These are phyloP conservation scores for Xylaria sp. DNA, from an alignment of 2,329 filamentous ascomycete genomes.

Conservation along the genomic window DNA sequence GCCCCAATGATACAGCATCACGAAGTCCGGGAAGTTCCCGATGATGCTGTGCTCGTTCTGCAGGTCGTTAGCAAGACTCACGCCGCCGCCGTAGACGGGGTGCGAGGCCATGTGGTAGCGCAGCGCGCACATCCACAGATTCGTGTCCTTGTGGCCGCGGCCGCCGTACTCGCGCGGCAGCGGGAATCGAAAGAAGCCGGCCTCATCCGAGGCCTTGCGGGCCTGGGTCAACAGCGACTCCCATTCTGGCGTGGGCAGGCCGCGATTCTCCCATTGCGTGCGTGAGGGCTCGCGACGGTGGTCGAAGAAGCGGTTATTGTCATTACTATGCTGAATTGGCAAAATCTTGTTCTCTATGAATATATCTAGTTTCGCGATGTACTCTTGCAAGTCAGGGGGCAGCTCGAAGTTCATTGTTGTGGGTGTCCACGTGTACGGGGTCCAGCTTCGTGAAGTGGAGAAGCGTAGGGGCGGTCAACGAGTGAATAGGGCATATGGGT, in stretches of 20 bases:
- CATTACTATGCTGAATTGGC: constrained; percentile 49
- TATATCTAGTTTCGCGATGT: constrained; percentile 48
- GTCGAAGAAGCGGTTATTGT: constrained; percentile 62
- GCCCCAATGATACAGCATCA: constrained; percentile 59
- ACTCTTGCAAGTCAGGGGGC: constrained; percentile 18
- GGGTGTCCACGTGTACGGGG: not conserved
- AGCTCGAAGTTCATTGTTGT: constrained; percentile 21
- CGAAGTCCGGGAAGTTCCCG: constrained; percentile 57
- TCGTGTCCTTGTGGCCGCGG: constrained; percentile 40
- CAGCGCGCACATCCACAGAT: constrained; percentile 60
- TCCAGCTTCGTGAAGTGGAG: not conserved
- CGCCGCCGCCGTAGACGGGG: constrained; percentile 39
- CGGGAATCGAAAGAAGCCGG: constrained; percentile 56
- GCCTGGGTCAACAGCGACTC: constrained; percentile 48
- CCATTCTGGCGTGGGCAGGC: constrained; percentile 55
- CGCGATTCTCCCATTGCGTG: constrained; percentile 54
- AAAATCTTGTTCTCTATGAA: constrained; percentile 49
- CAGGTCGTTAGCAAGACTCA: constrained; percentile 58
- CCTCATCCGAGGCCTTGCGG: constrained; percentile 48
- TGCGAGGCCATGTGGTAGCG: constrained; percentile 55
- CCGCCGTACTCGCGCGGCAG: constrained; percentile 42
- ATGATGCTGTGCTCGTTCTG: constrained; percentile 60
- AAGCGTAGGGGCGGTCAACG: not conserved
- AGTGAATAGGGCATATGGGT: not conserved
- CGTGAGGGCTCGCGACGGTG: constrained; percentile 57